Evolutionary conservation across 805 yeast genomes (phyloP).

Genomic region (Teunomyces kruisii): DNA sequence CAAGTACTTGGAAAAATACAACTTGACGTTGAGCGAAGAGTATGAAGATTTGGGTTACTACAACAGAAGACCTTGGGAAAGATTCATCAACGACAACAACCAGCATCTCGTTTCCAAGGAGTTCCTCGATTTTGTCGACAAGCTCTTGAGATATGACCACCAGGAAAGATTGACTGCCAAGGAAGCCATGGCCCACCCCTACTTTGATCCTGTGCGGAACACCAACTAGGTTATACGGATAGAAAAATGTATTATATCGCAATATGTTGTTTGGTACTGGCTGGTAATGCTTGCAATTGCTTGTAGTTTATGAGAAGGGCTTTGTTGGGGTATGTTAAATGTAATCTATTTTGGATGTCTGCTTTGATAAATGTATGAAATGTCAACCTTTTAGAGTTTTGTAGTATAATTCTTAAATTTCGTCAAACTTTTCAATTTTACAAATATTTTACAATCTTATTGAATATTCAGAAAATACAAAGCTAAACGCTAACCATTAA

Average conservation of each 20-base stretch:
- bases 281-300: too few species aligned
- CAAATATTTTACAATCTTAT: too few species aligned
- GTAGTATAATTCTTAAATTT: too few species aligned
- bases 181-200: conserved; percentile 81
- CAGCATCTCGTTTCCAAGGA: conserved; percentile 52
- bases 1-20: conserved; percentile 66
- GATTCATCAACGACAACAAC: conserved; percentile 58
- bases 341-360: too few species aligned
- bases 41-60: conserved; percentile 75
- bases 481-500: too few species aligned
- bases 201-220: conserved; percentile 44
- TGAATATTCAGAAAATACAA: too few species aligned
- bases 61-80: conserved; percentile 64
- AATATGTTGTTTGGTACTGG: background rate
- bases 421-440: too few species aligned
- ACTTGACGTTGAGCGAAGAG: conserved; percentile 68
- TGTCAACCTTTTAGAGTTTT: too few species aligned
- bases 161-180: conserved; percentile 83
- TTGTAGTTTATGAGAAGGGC: too few species aligned
- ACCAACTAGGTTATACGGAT: conserved; percentile 1
- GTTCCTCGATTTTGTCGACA: conserved; percentile 68
- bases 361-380: too few species aligned
- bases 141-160: conserved; percentile 78
- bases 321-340: too few species aligned
- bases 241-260: conserved; percentile 1